A percentile compares a stretch with the other conserved stretches of the same genome.
Evolutionary conservation across 2,329 filamentous ascomycete genomes (phyloP).

Genomic region (Penicillium sp.): DNA sequence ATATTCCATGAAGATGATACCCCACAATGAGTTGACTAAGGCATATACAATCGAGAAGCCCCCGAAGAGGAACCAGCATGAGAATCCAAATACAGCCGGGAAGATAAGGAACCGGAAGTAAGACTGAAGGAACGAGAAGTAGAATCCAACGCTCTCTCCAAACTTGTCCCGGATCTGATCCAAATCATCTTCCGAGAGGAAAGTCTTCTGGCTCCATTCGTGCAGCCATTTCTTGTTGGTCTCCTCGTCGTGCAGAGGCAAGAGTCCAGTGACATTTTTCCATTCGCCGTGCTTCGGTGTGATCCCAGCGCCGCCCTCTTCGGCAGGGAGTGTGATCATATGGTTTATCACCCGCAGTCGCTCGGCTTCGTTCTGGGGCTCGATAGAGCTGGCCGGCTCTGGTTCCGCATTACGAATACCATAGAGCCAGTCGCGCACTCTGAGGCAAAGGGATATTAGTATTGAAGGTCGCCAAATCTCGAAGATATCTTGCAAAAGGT

Average conservation of each 20-base stretch:
- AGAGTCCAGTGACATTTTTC: constrained; percentile 73
- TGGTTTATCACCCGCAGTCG: constrained; percentile 83
- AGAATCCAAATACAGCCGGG: constrained; percentile 77
- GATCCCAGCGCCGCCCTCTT: constrained; percentile 78
- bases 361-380: constrained; percentile 87
- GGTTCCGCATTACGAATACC: constrained; percentile 78
- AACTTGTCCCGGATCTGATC: constrained; percentile 75
- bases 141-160: constrained; percentile 79
- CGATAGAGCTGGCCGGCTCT: constrained; percentile 70
- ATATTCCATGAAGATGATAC: constrained; percentile 87
- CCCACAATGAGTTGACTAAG: constrained; percentile 78
- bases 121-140: constrained; percentile 93
- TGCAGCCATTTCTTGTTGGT: constrained; percentile 80
- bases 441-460: constrained; percentile 32
- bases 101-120: constrained; percentile 87
- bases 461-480: background rate
- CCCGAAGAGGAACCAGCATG: constrained; percentile 78
- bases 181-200: constrained; percentile 63
- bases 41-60: constrained; percentile 84
- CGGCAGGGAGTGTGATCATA: constrained; percentile 72
- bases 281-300: constrained; percentile 70
- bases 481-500: no score
- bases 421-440: constrained; percentile 93
- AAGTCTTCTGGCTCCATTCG: constrained; percentile 63
- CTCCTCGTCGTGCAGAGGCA: constrained; percentile 75